Percentiles rank a stretch among this genome's conserved stretches.
These are phyloP conservation scores for Priceomyces castillae DNA, from an alignment of 805 yeast species.

Conservation along the genomic window DNA sequence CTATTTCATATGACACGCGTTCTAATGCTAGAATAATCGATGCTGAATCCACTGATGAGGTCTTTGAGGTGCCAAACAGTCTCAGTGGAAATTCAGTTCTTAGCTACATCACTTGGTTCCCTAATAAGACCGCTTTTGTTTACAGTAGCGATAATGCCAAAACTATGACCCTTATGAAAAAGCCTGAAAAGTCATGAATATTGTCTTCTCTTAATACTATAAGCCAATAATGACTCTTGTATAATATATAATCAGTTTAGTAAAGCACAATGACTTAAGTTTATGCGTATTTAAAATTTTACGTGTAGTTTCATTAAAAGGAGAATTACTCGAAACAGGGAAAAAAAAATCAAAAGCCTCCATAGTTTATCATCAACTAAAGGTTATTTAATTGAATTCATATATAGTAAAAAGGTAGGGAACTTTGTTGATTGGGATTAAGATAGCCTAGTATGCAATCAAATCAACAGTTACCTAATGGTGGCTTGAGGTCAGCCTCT, in stretches of 20 bases:
- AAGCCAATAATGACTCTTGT: neutral
- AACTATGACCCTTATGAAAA: conserved; percentile 23
- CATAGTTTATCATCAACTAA: neutral
- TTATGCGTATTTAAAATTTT: neutral
- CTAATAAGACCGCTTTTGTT: conserved; percentile 31
- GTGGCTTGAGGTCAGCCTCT: conserved; percentile 40
- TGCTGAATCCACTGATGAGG: conserved; percentile 22
- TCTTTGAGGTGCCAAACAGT: conserved; percentile 31
- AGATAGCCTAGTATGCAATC: conserved; percentile 10
- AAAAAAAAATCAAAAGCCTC: conserved; percentile 3
- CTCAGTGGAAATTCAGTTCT: conserved; percentile 26
- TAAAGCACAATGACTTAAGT: neutral
- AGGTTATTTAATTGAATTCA: neutral
- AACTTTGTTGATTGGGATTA: neutral
- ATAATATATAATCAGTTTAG: neutral
- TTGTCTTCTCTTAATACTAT: no score
- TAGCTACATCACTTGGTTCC: conserved; percentile 32
- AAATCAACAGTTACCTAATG: conserved; percentile 17
- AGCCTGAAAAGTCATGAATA: conserved; percentile 7
- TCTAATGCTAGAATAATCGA: conserved; percentile 42
- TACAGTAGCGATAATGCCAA: conserved; percentile 30
- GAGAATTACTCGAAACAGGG: conserved; percentile 4
- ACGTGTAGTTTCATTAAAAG: conserved; percentile 3
- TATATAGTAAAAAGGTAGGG: neutral
- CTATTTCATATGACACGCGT: conserved; percentile 43